Evolutionary conservation across 2,329 filamentous ascomycete species (phyloP), one percentile per base, ranked within the genome.

Genomic region (Fusarium protoensiforme): DNA sequence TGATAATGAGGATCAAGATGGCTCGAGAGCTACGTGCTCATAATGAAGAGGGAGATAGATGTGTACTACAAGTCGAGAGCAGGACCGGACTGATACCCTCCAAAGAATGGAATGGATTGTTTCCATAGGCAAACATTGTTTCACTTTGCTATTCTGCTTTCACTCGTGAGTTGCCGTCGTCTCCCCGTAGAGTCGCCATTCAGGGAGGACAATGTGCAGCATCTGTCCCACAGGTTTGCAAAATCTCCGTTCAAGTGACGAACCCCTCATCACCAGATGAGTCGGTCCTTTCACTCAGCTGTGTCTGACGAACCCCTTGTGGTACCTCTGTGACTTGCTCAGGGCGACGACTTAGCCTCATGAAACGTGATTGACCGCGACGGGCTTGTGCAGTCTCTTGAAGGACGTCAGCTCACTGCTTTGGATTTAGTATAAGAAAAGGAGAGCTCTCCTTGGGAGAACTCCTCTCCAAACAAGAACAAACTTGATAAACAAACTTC

Each of bases 61-160:
- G 20, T 46, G 69, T 65, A 46, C 38, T 72, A 54, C 62, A 41
- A 46, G 29, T 41, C 18, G 60, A 64, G 6, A 39, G 51, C 31
- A 61, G 69, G 61, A 61, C 51, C 67, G 43, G 38, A 53, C 71
- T 69, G 75, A 77, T 77, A 77, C 75, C 73, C 71, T 48, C 53
- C 56, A 46, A 46, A 53, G 60, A 64, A 69, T 65, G 7, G 60
- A 64, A 69, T 65, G 7, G 18, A 58, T 68, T 65, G 53, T 20
- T 58, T 60, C 54, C 24, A 64, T 60, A 57, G 54, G 53, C 35
- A 68, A 67, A 29, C 60, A 14, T 41, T 39, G 51, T 33, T 67
- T 41, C 38, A 67, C 53, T 59, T 48, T 33, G 38, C 33, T 57
- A 22, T 39, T 54, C 27, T 51, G 31, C 56, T 36, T 41, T 36